Base-by-base conservation (phyloP, 345 rosid species). In the Draba incana region DNA sequence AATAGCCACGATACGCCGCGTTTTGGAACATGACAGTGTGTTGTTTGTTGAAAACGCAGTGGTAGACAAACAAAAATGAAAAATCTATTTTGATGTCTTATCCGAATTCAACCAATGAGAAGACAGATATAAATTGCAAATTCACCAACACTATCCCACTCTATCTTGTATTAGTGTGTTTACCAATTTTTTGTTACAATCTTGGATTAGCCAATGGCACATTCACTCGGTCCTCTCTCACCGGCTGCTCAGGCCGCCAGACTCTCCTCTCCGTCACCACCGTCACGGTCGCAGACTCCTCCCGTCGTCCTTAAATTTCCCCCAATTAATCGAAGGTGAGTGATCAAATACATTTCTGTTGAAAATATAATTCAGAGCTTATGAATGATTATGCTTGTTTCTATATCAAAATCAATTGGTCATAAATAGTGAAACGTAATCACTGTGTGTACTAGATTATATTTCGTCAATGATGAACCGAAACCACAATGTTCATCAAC, bases 51-150 rank as follows among this genome's bases (percentile, higher is more conserved):
- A 2, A 69, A 28, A 69, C 74, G 67, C 60, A 35, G 69, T 49
- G 48, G 62, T 67, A 53, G 73, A 44, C 55, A 42, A 69, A 62
- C 41, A 62, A 68, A 37, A 3, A 35, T 54, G 33, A 62, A 68
- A 37, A 3, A 35, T 54, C 44, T 25, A 50, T 35, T 1, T 12
- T 38, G 35, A 27, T 68, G 62, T 77, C 88, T 84, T 88, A 84
- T 88, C 88, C 23, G 57, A 16, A 30, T 15, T 43, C 68, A 73
- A 35, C 93, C 88, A 84, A 84, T 82, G 72, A 78, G 57, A 6
- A 60, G 31, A 61, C 58, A 54, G 39, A 72, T 68, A 67, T 69
- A 68, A 45, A 68, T 43, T 60, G 51, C 57, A 60, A 24, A 35
- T 73, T 64, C 77, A 39, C 28, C 51, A 52, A 62, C 73, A 60